These are phyloP conservation scores for Cucurbita moschata DNA, from an alignment of 306 rosid genomes.

Conservation along the genomic window DNA sequence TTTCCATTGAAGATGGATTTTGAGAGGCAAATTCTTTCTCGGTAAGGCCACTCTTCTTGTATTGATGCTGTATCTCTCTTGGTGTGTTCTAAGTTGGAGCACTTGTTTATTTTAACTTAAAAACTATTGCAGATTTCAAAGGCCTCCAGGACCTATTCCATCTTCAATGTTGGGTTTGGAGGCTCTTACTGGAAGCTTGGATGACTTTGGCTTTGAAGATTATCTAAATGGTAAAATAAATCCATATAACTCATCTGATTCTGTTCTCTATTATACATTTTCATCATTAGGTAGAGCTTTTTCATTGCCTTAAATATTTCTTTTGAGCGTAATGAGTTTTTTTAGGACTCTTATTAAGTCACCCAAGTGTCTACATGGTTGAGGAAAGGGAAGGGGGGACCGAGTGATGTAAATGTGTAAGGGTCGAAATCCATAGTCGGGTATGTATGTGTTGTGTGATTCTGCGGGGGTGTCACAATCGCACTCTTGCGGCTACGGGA, in stretches of 20 bases:
- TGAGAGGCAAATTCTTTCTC: conserved; percentile 63
- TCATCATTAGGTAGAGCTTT: neutral
- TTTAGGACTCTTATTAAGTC: neutral
- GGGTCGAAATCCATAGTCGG: neutral
- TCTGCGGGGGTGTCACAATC: no score
- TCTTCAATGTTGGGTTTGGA: conserved; percentile 68
- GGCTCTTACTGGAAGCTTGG: conserved; percentile 52
- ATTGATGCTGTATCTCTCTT: neutral
- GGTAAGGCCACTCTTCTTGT: conserved; percentile 21
- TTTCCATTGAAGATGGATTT: conserved; percentile 72
- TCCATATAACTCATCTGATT: neutral
- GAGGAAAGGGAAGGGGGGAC: neutral
- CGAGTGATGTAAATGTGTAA: no score
- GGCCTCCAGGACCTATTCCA: conserved; percentile 63
- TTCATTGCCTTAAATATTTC: neutral
- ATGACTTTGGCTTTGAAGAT: conserved; percentile 63
- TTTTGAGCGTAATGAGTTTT: neutral
- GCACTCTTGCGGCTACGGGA: no score
- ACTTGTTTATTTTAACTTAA: neutral
- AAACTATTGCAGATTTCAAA: conserved; percentile 42
- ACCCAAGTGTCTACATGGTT: neutral
- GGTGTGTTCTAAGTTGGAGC: neutral
- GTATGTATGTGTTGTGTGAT: neutral
- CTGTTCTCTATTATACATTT: neutral
- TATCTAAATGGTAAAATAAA: conserved; percentile 52